A percentile compares a stretch with the other conserved stretches of the same genome.
Conservation (phyloP, 352 stramenopile species). For the Blastocystis sp. region DNA sequence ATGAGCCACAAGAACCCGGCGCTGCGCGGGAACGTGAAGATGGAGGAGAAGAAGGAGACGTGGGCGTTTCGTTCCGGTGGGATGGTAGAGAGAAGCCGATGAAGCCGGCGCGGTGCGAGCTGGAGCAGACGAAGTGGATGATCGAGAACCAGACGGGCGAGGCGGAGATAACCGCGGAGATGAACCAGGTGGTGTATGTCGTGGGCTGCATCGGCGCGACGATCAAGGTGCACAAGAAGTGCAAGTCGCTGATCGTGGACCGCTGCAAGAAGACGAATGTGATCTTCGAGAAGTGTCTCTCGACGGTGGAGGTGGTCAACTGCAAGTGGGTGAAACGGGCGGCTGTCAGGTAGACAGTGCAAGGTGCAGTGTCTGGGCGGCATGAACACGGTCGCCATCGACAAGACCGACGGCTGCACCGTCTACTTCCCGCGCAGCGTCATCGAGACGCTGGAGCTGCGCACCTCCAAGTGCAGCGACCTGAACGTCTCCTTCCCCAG, state of each 20-base stretch:
- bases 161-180: conserved; percentile 56
- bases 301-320: conserved; percentile 90
- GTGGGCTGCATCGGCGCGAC: conserved; percentile 83
- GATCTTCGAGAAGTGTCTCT: conserved; percentile 86
- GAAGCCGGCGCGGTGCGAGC: conserved; percentile 62
- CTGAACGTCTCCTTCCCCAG: conserved; percentile 86
- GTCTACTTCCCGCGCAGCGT: conserved; percentile 62
- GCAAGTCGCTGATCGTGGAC: conserved; percentile 89
- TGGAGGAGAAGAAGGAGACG: conserved; percentile 41
- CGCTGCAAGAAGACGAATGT: conserved; percentile 85
- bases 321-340: conserved; percentile 75
- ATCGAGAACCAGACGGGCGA: conserved; percentile 84
- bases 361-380: conserved; percentile 81
- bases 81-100: not conserved
- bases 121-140: conserved; percentile 86
- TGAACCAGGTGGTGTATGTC: conserved; percentile 72
- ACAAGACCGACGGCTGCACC: conserved; percentile 90
- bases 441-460: conserved; percentile 64
- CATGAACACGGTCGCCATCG: conserved; percentile 87
- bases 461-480: conserved; percentile 88
- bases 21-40: conserved; percentile 45
- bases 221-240: conserved; percentile 88
- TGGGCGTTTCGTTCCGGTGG: not conserved
- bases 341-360: not conserved
- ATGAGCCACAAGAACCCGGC: conserved; percentile 43